These are phyloP conservation scores for Sporisorium sorghi DNA, from an alignment of 1,284 basidiomycete genomes.

Conservation along the genomic window DNA sequence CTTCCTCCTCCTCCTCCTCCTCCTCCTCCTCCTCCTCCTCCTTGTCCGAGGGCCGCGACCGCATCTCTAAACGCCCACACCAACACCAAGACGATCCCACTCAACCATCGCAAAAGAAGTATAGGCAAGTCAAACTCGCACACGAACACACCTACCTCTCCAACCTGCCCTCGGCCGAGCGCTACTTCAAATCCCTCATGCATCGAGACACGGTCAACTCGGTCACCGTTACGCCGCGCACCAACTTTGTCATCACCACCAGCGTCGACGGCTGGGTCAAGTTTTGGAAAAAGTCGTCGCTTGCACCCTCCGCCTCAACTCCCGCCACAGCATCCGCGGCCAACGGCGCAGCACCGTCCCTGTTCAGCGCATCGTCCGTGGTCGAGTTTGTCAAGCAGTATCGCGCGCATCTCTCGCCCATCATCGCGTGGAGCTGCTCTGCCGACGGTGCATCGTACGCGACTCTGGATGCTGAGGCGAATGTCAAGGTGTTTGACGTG, in stretches of 20 bases:
- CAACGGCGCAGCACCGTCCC: neutral
- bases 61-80: constrained; percentile 15
- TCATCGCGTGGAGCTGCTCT: constrained; percentile 85
- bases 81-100: neutral
- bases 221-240: constrained; percentile 72
- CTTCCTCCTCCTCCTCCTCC: neutral
- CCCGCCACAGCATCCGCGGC: constrained; percentile 75
- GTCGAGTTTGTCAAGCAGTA: constrained; percentile 70
- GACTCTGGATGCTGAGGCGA: constrained; percentile 72
- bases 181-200: constrained; percentile 99
- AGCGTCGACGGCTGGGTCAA: constrained; percentile 96
- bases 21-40: no score
- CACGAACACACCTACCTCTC: constrained; percentile 88
- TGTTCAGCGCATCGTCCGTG: constrained; percentile 50
- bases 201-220: constrained; percentile 93
- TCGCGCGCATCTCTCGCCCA: constrained; percentile 85
- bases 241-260: constrained; percentile 88
- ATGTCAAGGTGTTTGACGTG: constrained; percentile 94
- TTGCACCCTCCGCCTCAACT: constrained; percentile 83
- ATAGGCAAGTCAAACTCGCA: constrained; percentile 70
- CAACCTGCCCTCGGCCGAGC: constrained; percentile 88
- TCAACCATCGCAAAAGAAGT: constrained; percentile 33
- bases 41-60: neutral
- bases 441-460: constrained; percentile 93
- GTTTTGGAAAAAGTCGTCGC: constrained; percentile 97